A percentile compares a stretch with the other conserved stretches of the same genome.
Evolutionary conservation across 148 eudicot genomes (phyloP).

Genomic region (Camellia lanceoleosa): DNA sequence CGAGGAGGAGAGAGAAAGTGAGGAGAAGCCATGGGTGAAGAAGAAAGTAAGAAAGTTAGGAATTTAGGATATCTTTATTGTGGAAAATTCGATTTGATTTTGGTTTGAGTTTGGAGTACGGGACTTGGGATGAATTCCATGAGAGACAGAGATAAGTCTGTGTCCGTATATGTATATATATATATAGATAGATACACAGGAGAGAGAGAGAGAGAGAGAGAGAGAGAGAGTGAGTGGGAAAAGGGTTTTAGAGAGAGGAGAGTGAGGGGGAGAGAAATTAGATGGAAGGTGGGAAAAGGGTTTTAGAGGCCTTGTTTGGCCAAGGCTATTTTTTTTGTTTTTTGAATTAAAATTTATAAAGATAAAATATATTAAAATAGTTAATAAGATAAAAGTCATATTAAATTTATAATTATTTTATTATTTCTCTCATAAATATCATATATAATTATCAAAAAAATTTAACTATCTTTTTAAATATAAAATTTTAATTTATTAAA

Average conservation of each 20-base stretch:
- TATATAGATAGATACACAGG: not conserved
- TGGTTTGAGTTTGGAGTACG: constrained; percentile 24
- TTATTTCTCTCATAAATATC: too few relatives aligned
- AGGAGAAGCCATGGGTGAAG: not conserved
- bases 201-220: not conserved
- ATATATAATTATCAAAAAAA: too few relatives aligned
- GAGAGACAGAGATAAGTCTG: constrained; percentile 10
- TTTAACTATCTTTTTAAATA: too few relatives aligned
- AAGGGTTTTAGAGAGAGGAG: not conserved
- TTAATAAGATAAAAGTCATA: too few relatives aligned
- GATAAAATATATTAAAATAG: too few relatives aligned
- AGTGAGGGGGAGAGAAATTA: not conserved
- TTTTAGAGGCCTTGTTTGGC: not conserved
- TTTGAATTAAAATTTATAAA: too few relatives aligned
- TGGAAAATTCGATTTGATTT: constrained; percentile 6
- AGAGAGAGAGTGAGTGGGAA: constrained; percentile 5
- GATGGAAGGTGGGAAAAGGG: constrained; percentile 7
- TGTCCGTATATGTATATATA: too few relatives aligned
- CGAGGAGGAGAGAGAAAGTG: not conserved
- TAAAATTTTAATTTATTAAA: too few relatives aligned
- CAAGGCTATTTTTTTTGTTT: too few relatives aligned
- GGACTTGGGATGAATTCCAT: constrained; percentile 29
- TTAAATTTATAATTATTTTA: too few relatives aligned
- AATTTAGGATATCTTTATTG: not conserved
- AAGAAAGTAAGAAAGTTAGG: not conserved